Percentiles rank a stretch among this genome's conserved stretches.
Conservation (phyloP, 106 monocot genomes). For the Xerophyta viscosa region DNA sequence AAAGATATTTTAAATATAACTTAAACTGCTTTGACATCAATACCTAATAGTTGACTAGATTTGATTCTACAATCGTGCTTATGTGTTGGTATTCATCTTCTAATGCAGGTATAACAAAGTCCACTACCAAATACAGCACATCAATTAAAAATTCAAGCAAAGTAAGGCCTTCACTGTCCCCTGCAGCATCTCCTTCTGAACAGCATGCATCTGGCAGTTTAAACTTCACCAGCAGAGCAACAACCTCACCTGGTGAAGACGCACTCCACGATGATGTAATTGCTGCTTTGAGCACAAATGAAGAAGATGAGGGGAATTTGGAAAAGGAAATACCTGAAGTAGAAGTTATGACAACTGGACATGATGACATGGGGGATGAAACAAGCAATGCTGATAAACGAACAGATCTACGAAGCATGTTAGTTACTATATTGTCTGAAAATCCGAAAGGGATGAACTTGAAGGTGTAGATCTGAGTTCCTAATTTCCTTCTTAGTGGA, state of each 20-base stretch:
- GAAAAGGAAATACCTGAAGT: conserved; percentile 41
- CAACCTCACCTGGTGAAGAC: conserved; percentile 18
- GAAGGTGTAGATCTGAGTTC: too few species aligned
- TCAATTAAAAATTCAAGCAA: conserved; percentile 28
- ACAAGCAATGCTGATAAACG: conserved; percentile 15
- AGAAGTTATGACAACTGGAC: conserved; percentile 8
- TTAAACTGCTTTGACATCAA: too few species aligned
- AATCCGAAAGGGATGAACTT: conserved; percentile 74
- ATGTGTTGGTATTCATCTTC: too few species aligned
- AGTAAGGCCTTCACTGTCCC: conserved; percentile 27
- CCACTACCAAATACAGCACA: conserved; percentile 30
- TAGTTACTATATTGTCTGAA: conserved; percentile 43
- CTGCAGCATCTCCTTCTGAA: conserved; percentile 42
- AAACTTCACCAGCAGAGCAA: conserved; percentile 22
- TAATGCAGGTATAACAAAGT: conserved; percentile 40
- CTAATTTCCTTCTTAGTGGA: too few species aligned
- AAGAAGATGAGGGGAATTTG: conserved; percentile 34
- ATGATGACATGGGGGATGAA: conserved; percentile 15
- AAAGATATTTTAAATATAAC: too few species aligned
- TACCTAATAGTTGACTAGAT: too few species aligned
- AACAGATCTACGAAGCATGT: conserved; percentile 37
- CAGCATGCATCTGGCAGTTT: conserved; percentile 26
- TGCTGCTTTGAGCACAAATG: conserved; percentile 23
- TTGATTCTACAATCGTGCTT: too few species aligned
- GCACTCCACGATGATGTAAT: conserved; percentile 28